Conservation (phyloP, 2,329 filamentous ascomycete genomes). For the Hypoxylon sp. region DNA sequence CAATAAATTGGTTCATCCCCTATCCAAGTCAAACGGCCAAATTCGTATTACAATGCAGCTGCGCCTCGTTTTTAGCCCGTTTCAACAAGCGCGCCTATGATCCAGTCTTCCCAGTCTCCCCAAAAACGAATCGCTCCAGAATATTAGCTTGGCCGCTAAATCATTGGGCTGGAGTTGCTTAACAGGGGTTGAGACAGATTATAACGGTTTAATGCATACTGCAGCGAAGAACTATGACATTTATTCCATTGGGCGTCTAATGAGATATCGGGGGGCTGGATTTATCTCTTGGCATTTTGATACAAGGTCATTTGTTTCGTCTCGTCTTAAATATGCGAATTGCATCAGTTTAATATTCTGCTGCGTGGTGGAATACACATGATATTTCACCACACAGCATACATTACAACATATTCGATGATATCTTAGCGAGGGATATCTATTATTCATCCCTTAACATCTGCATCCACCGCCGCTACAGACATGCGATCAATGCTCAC, state of each 20-base stretch:
- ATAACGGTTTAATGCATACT: too few species aligned
- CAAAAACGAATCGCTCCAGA: conserved; percentile 20
- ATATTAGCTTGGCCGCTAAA: conserved; percentile 8
- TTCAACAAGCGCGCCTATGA: conserved; percentile 28
- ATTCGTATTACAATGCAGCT: conserved; percentile 31
- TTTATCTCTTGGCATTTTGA: too few species aligned
- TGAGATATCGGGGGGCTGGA: neutral
- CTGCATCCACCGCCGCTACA: conserved; percentile 8
- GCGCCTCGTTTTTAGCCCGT: conserved; percentile 30
- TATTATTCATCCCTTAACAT: conserved; percentile 5
- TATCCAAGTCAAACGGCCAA: conserved; percentile 21
- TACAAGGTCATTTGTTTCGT: too few species aligned
- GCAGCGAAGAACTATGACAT: too few species aligned
- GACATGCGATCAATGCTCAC: conserved; percentile 2
- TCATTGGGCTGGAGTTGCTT: conserved; percentile 20
- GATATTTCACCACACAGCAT: too few species aligned
- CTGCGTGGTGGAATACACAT: too few species aligned
- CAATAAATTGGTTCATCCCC: conserved; percentile 21
- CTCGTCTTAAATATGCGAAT: too few species aligned
- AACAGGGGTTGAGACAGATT: too few species aligned
- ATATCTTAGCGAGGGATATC: conserved; percentile 15
- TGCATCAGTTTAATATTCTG: too few species aligned
- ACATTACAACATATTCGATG: too few species aligned
- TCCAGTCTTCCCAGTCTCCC: conserved; percentile 13
- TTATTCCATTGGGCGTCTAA: conserved; percentile 20